Evolutionary conservation across 1,284 basidiomycete species (phyloP).

Genomic region (Somion occarium): DNA sequence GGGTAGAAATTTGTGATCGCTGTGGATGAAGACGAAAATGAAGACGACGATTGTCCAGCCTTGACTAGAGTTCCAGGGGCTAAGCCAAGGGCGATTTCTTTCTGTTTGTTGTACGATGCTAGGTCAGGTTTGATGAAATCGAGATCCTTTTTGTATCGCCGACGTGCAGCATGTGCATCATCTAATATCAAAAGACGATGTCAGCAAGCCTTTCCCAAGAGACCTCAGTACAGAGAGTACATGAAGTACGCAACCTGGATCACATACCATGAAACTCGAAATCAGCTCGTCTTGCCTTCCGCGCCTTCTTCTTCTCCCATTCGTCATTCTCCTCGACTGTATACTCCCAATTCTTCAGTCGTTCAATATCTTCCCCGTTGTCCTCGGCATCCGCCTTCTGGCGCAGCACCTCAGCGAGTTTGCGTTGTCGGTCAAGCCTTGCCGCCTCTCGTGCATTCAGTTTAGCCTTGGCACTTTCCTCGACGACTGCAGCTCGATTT

Average conservation of each 20-base stretch:
- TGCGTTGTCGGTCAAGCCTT: slow-evolving; percentile 81
- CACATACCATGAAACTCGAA: slow-evolving; percentile 73
- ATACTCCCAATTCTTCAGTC: slow-evolving; percentile 91
- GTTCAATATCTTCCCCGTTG: slow-evolving; percentile 70
- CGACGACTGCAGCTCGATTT: slow-evolving; percentile 80
- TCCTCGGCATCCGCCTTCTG: slow-evolving; percentile 87
- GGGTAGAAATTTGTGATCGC: slow-evolving; percentile 50
- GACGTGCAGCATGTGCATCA: slow-evolving; percentile 83
- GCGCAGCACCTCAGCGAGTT: slow-evolving; percentile 84
- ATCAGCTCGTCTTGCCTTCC: slow-evolving; percentile 74
- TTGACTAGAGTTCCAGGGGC: slow-evolving; percentile 56
- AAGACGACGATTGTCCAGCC: slow-evolving; percentile 27
- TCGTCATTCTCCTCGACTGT: slow-evolving; percentile 91
- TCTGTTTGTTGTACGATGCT: slow-evolving; percentile 80
- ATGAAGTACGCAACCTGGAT: neutral
- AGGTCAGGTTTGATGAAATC: slow-evolving; percentile 85
- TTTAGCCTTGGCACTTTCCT: slow-evolving; percentile 76
- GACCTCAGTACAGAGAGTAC: slow-evolving; percentile 16
- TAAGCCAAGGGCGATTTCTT: slow-evolving; percentile 76
- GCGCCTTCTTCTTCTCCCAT: slow-evolving; percentile 85
- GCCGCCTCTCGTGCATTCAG: slow-evolving; percentile 72
- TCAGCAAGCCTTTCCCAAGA: slow-evolving; percentile 2
- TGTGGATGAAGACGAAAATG: slow-evolving; percentile 21
- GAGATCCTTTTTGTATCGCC: slow-evolving; percentile 89
- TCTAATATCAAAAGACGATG: slow-evolving; percentile 43